A percentile compares a stretch with the other conserved stretches of the same genome.
Evolutionary conservation across 2,329 filamentous ascomycete species (phyloP).

Genomic region (Spiromastix sp.): DNA sequence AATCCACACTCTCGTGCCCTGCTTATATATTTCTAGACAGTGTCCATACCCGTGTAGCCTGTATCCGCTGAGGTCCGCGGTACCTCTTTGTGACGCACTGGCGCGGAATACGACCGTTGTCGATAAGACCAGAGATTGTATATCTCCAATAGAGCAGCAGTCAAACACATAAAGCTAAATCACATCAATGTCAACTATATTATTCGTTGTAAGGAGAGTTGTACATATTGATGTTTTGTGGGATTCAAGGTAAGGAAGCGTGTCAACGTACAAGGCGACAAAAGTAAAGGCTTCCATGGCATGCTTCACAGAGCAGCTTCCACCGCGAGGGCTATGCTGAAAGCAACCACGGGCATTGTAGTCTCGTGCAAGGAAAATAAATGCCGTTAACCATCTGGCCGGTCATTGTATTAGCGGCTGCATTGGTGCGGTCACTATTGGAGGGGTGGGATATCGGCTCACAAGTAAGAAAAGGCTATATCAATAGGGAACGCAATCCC

Average conservation of each 20-base stretch:
- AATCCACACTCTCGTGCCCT: too few relatives aligned
- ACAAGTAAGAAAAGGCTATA: conserved; percentile 38
- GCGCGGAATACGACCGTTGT: conserved; percentile 11
- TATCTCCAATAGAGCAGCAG: conserved; percentile 29
- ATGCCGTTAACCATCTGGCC: conserved; percentile 39
- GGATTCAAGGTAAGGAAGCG: too few relatives aligned
- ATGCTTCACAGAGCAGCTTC: conserved; percentile 28
- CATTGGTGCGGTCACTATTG: background rate
- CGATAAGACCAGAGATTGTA: conserved; percentile 25
- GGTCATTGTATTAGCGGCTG: background rate
- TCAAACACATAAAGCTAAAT: conserved; percentile 31
- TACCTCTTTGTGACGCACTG: conserved; percentile 7
- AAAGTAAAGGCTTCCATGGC: conserved; percentile 36
- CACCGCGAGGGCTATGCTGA: conserved; percentile 21
- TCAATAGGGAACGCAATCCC: conserved; percentile 31
- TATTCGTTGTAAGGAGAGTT: background rate
- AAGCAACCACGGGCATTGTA: conserved; percentile 27
- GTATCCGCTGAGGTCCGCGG: conserved; percentile 9
- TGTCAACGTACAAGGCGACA: conserved; percentile 32
- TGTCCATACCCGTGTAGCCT: background rate
- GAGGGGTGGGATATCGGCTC: too few relatives aligned
- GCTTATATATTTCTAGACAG: too few relatives aligned
- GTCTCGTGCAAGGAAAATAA: conserved; percentile 39
- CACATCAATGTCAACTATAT: background rate
- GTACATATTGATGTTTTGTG: too few relatives aligned